phyloP scores from a whole-genome alignment of 306 rosid species.

The Notholithocarpus densiflorus region DNA sequence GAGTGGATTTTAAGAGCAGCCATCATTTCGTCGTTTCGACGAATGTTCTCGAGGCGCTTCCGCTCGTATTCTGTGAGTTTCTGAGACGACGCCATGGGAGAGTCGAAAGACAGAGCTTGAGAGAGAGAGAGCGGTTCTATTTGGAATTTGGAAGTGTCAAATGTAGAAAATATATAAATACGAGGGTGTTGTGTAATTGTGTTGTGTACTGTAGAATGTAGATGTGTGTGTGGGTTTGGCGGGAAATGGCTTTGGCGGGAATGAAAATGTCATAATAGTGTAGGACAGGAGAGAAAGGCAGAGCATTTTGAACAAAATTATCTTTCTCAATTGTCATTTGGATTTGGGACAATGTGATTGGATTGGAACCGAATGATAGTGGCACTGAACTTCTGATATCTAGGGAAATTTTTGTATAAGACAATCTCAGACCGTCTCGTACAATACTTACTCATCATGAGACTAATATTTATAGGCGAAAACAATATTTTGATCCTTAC shows the following conservation, averaged over 20 bases:
- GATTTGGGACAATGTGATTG: no score
- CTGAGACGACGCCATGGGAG: slow-evolving; percentile 50
- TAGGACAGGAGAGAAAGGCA: background rate
- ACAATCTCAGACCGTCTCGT: accelerated
- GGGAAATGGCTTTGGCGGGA: slow-evolving; percentile 40
- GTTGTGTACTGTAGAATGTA: no score
- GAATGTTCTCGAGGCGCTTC: slow-evolving; percentile 80
- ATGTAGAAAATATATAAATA: background rate
- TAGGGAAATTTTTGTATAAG: no score
- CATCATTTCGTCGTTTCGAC: slow-evolving; percentile 79
- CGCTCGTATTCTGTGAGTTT: slow-evolving; percentile 74
- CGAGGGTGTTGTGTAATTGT: no score
- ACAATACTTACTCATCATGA: no score
- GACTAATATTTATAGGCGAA: no score
- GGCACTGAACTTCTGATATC: no score
- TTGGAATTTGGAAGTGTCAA: background rate
- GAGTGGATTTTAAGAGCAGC: slow-evolving; percentile 77
- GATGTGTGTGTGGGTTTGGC: slow-evolving; percentile 3
- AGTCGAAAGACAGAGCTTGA: background rate
- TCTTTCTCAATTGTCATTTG: background rate
- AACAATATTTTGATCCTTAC: no score
- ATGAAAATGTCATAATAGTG: background rate
- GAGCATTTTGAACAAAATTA: background rate
- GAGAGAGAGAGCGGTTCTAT: background rate
- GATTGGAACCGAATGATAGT: no score